Evolutionary conservation across 495 filamentous ascomycete species (phyloP).

Genomic region (Penicillium atrosanguineum): DNA sequence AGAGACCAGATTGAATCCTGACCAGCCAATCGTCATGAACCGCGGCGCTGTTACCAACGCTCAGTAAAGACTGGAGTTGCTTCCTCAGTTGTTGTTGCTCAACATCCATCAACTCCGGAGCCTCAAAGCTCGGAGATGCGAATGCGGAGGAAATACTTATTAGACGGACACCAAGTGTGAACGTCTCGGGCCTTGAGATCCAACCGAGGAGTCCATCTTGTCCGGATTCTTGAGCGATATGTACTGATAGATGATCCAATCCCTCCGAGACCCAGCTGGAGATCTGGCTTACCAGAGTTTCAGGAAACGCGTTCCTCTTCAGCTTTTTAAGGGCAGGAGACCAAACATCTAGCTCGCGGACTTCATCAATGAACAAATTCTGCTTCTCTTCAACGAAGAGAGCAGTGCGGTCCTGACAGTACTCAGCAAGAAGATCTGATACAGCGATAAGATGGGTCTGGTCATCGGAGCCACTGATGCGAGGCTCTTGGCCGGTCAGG

Average conservation of each 20-base stretch:
- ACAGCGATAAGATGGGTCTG: slow-evolving; percentile 33
- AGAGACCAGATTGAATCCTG: slow-evolving; percentile 28
- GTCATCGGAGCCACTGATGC: slow-evolving; percentile 22
- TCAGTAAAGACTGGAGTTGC: slow-evolving; percentile 22
- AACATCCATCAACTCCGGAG: slow-evolving; percentile 25
- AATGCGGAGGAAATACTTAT: slow-evolving; percentile 41
- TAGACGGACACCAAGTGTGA: slow-evolving; percentile 62
- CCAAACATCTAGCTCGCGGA: slow-evolving; percentile 69
- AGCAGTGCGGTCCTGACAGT: slow-evolving; percentile 61
- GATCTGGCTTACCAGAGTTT: slow-evolving; percentile 28
- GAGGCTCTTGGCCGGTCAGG: slow-evolving; percentile 23
- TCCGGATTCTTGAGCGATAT: slow-evolving; percentile 18
- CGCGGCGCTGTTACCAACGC: slow-evolving; percentile 21
- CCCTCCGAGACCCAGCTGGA: slow-evolving; percentile 58
- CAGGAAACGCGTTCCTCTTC: slow-evolving; percentile 17
- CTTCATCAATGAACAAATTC: slow-evolving; percentile 82
- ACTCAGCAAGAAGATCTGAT: slow-evolving; percentile 42
- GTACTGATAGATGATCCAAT: slow-evolving; percentile 44
- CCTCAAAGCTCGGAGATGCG: slow-evolving; percentile 38
- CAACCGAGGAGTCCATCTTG: slow-evolving; percentile 69
- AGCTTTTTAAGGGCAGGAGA: slow-evolving; percentile 41
- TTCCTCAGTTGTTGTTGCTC: slow-evolving; percentile 16
- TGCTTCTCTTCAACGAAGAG: slow-evolving; percentile 88
- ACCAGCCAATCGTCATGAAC: slow-evolving; percentile 37
- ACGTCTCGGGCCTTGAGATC: slow-evolving; percentile 69